Percentiles rank a stretch among this genome's conserved stretches.
Evolutionary conservation across 2,329 filamentous ascomycete genomes (phyloP).

Genomic region (Graphilbum sp.): DNA sequence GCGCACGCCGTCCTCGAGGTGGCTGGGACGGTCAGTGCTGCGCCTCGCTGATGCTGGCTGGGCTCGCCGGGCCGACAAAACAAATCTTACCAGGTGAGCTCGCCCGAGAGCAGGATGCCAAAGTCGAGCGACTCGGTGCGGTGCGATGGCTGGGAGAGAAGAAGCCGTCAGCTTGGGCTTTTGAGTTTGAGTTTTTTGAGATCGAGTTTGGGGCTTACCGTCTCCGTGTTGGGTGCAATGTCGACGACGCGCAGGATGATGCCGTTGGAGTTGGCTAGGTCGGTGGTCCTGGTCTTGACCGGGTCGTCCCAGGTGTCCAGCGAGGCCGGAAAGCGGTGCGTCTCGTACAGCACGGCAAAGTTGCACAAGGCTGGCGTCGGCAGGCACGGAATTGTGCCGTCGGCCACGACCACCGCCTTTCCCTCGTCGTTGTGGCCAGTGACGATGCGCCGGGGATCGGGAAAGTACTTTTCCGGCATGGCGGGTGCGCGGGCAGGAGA

Average conservation of each 20-base stretch:
- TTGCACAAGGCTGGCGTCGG: conserved; percentile 3
- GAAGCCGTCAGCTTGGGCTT: too few relatives aligned
- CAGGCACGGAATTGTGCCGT: not conserved
- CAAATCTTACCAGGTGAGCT: conserved; percentile 10
- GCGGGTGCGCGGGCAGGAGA: not conserved
- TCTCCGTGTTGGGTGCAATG: conserved; percentile 7
- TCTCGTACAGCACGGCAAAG: conserved; percentile 9
- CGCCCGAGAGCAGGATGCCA: conserved; percentile 9
- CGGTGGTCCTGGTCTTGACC: conserved; percentile 5
- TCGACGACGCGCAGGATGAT: conserved; percentile 10
- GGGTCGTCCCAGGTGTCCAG: conserved; percentile 11
- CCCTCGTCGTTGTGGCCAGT: not conserved
- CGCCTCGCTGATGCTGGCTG: too few relatives aligned
- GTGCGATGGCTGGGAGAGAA: conserved; percentile 8
- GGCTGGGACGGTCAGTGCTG: too few relatives aligned
- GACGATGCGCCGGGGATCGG: not conserved
- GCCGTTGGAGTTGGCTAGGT: conserved; percentile 9
- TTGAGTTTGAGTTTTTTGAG: too few relatives aligned
- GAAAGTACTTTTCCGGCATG: not conserved
- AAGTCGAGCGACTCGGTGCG: conserved; percentile 12
- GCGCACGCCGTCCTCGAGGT: conserved; percentile 10
- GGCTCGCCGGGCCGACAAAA: too few relatives aligned
- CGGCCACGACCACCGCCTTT: not conserved
- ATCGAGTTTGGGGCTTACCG: too few relatives aligned
- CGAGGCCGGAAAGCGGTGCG: conserved; percentile 10